phyloP scores from a whole-genome alignment of 768 basidiomycete species.

The Suillus tomentosus region DNA sequence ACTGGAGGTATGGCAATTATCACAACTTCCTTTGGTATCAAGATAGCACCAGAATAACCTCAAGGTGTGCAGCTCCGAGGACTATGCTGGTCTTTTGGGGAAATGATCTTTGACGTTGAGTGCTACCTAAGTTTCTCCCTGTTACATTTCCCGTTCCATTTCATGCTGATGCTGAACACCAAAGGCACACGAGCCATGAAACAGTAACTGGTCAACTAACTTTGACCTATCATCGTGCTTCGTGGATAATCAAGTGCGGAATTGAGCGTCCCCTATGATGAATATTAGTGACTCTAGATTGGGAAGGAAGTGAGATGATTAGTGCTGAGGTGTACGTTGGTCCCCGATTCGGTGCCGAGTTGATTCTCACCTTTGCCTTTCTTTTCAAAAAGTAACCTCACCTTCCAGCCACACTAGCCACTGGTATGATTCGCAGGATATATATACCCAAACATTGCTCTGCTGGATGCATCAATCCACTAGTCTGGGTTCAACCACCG shows the following conservation, averaged over 20 bases:
- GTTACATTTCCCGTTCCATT: neutral
- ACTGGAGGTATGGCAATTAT: no score
- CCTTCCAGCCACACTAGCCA: neutral
- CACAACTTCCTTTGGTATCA: neutral
- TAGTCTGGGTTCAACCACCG: neutral
- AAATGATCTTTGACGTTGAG: neutral
- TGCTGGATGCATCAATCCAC: neutral
- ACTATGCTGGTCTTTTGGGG: neutral
- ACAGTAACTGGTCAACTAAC: no score
- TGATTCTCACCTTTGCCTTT: neutral
- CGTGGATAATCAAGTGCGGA: neutral
- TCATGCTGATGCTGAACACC: neutral
- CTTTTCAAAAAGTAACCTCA: neutral
- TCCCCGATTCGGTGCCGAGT: neutral
- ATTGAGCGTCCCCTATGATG: neutral
- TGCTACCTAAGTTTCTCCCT: neutral
- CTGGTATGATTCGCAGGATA: neutral
- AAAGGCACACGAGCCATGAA: no score
- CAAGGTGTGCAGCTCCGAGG: neutral
- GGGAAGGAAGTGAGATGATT: neutral
- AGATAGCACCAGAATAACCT: neutral
- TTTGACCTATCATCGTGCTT: neutral
- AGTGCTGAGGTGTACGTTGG: no score
- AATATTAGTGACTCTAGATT: neutral
- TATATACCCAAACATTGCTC: neutral